Percentiles rank a stretch among this genome's conserved stretches.
Evolutionary conservation across 2,329 filamentous ascomycete genomes (phyloP).

Genomic region (Penicillium sp.): DNA sequence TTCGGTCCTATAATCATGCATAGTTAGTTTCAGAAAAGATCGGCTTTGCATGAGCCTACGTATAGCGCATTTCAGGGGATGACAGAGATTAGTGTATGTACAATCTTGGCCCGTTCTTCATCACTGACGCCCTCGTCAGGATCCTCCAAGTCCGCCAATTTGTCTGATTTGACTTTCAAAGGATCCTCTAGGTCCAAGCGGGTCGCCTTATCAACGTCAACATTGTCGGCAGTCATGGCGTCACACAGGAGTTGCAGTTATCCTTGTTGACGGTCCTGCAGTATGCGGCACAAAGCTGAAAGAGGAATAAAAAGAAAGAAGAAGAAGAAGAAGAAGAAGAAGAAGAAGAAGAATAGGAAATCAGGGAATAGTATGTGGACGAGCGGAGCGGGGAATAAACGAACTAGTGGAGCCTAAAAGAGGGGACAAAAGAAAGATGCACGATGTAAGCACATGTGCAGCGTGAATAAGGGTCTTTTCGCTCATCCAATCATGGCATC

Average conservation of each 20-base stretch:
- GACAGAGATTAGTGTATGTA: slow-evolving; percentile 37
- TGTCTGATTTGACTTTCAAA: slow-evolving; percentile 3
- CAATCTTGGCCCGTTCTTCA: slow-evolving; percentile 62
- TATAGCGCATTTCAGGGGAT: background rate
- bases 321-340: background rate
- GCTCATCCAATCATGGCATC: background rate
- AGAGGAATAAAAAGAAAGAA: background rate
- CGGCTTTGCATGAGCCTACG: background rate
- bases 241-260: background rate
- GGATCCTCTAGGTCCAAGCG: slow-evolving; percentile 24
- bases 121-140: slow-evolving; percentile 65
- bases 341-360: background rate
- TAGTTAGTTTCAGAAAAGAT: background rate
- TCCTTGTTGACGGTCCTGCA: background rate
- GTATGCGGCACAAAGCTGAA: background rate
- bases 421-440: background rate
- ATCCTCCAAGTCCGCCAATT: slow-evolving; percentile 40
- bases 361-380: background rate
- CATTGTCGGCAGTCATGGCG: slow-evolving; percentile 17
- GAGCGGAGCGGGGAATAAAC: background rate
- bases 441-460: background rate
- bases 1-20: slow-evolving; percentile 38
- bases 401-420: background rate
- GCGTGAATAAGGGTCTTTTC: background rate
- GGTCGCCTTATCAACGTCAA: slow-evolving; percentile 7